Evolutionary conservation across 495 filamentous ascomycete species (phyloP), one percentile per base, ranked within the genome.

Genomic region (Trichoderma erinaceum): DNA sequence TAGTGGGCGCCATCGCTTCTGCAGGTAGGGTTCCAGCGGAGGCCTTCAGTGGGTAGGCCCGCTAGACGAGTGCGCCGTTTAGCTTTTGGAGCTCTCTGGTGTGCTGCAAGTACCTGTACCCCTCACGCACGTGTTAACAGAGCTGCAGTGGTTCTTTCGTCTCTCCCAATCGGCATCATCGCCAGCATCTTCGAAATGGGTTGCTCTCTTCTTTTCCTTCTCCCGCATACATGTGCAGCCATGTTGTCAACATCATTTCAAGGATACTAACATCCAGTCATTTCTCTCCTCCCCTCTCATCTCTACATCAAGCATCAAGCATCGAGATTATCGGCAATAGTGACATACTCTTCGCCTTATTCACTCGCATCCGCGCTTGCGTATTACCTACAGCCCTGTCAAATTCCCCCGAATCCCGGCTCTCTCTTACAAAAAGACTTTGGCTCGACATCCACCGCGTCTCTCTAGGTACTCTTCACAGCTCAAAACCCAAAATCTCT

Each of bases 361-460:
- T 48, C 44, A 18, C 44, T 48, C 7, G 43, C 43, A 46, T 48
- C 44, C 44, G 18, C 12, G 2, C 44, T 48, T n/a, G 15, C 44
- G n/a, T 21, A 52, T 23, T 23, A 5, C 48, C 18, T 44, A 15
- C 43, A 46, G 12, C 43, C 48, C 21, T 52, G 56, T 27, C 5
- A 25, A 11, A 6, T 61, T 61, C 27, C 23, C 56, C 56, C 56
- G 56, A 52, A 61, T 25, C 56, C 56, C 56, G 56, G 56, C 25
- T 13, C 8, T 18, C 27, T 18, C 27, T 23, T 25, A 29, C 7
- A 12, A 29, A 27, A 18, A 61, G 23, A 27, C 23, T 61, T 61
- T 23, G 56, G 56, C 56, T 29, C 56, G 56, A 61, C 52, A 61
- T 61, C 56, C 56, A 61, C 35, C 35, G 4, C 35, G 35, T 10